These are phyloP conservation scores for Trypanosoma vivax DNA, from an alignment of 208 protist species.

Conservation along the genomic window DNA sequence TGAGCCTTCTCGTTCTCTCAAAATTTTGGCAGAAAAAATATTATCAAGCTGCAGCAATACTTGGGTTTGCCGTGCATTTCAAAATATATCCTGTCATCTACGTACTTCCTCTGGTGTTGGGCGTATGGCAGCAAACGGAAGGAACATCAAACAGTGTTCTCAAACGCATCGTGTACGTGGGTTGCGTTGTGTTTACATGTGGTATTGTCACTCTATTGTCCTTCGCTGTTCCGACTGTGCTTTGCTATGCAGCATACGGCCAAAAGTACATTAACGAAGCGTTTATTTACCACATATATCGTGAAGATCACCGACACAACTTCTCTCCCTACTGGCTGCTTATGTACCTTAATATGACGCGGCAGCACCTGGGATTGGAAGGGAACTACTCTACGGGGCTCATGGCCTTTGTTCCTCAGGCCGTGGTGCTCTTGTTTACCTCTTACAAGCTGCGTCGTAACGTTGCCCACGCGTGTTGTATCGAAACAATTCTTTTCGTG, in stretches of 20 bases:
- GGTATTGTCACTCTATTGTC: slow-evolving; percentile 37
- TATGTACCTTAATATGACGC: slow-evolving; percentile 80
- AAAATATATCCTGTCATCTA: slow-evolving; percentile 94
- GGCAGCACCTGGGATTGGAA: slow-evolving; percentile 35
- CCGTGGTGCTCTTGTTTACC: slow-evolving; percentile 55
- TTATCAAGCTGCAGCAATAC: slow-evolving; percentile 40
- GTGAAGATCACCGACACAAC: slow-evolving; percentile 89
- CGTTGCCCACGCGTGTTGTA: slow-evolving; percentile 70
- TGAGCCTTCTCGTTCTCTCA: slow-evolving; percentile 74
- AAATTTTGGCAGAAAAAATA: slow-evolving; percentile 45
- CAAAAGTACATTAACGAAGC: slow-evolving; percentile 72
- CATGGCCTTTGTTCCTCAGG: slow-evolving; percentile 83
- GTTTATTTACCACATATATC: slow-evolving; percentile 74
- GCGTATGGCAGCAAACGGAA: slow-evolving; percentile 38
- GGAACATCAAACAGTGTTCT: slow-evolving; percentile 1
- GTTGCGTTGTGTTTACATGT: slow-evolving; percentile 25
- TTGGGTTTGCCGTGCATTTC: slow-evolving; percentile 86
- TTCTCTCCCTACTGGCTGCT: slow-evolving; percentile 90
- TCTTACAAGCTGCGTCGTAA: slow-evolving; percentile 71
- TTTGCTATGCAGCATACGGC: slow-evolving; percentile 61
- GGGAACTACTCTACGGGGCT: slow-evolving; percentile 50
- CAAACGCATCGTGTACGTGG: neutral
- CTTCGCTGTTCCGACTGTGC: slow-evolving; percentile 42
- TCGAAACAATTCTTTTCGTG: slow-evolving; percentile 87
- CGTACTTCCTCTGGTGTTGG: slow-evolving; percentile 61